A percentile compares a stretch with the other conserved stretches of the same genome.
phyloP scores from a whole-genome alignment of 306 rosid species.

The Astragalus membranaceus region DNA sequence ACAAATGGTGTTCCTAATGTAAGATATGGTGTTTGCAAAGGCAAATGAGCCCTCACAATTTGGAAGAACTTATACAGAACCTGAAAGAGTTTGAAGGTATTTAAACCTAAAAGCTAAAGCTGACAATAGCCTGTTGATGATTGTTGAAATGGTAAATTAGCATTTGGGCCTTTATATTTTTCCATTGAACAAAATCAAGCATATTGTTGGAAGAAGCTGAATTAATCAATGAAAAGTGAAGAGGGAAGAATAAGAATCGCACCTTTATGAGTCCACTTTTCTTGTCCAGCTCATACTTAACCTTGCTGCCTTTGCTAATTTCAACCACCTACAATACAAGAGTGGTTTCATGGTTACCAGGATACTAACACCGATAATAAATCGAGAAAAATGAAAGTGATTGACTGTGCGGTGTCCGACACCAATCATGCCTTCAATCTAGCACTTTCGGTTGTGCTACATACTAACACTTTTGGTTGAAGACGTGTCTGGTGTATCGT shows the following conservation, averaged over 20 bases:
- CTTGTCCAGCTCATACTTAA: constrained; percentile 85
- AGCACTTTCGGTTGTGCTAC: not conserved
- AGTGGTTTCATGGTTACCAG: too few relatives aligned
- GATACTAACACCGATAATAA: too few relatives aligned
- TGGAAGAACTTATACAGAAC: not conserved
- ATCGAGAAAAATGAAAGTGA: too few relatives aligned
- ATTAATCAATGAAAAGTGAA: not conserved
- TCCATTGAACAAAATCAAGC: not conserved
- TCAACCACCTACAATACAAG: constrained; percentile 52
- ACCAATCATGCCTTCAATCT: not conserved
- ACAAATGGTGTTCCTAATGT: not conserved
- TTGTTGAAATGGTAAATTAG: not conserved
- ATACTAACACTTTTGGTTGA: too few relatives aligned
- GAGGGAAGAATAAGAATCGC: not conserved
- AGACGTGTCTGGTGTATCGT: too few relatives aligned
- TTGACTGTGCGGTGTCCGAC: too few relatives aligned
- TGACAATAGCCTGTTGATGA: not conserved
- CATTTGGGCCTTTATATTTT: not conserved
- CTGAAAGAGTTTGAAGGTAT: not conserved
- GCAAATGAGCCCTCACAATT: not conserved
- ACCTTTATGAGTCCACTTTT: constrained; percentile 76
- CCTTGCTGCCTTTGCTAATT: constrained; percentile 86
- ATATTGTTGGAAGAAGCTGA: not conserved
- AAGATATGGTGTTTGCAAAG: not conserved
- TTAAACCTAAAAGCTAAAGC: not conserved